Conservation (phyloP, 257 asterid species). For the Galeopsis tetrahit region DNA sequence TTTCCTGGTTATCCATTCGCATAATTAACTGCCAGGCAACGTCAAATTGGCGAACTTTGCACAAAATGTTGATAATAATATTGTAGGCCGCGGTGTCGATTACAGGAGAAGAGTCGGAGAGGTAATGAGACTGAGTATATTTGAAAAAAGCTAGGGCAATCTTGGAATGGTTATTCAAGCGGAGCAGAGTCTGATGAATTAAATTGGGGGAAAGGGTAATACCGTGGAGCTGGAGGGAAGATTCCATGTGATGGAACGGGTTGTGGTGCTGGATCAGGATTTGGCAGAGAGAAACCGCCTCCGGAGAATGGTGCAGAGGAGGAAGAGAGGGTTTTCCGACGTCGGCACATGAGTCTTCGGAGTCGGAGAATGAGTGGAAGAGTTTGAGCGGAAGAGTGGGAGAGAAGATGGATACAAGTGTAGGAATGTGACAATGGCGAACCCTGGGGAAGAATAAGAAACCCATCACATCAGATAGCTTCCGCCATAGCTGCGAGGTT, state of each 20-base stretch:
- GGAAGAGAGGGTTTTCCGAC: slow-evolving; percentile 49
- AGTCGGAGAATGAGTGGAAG: slow-evolving; percentile 44
- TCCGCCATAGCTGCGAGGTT: slow-evolving; percentile 11
- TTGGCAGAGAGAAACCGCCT: slow-evolving; percentile 72
- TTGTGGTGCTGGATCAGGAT: slow-evolving; percentile 79
- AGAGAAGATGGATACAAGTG: neutral
- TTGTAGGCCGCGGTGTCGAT: slow-evolving; percentile 69
- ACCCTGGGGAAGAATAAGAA: slow-evolving; percentile 29
- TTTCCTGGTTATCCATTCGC: slow-evolving; percentile 57
- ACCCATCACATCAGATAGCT: slow-evolving; percentile 14
- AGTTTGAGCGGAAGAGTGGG: slow-evolving; percentile 22
- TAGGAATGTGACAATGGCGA: slow-evolving; percentile 24
- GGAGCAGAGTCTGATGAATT: slow-evolving; percentile 85
- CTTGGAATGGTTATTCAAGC: slow-evolving; percentile 70
- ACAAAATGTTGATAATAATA: slow-evolving; percentile 63
- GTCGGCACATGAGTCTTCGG: slow-evolving; percentile 35
- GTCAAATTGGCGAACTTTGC: slow-evolving; percentile 83
- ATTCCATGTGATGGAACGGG: slow-evolving; percentile 90
- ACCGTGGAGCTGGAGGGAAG: slow-evolving; percentile 79
- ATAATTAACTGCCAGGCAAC: slow-evolving; percentile 82
- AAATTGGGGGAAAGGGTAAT: slow-evolving; percentile 57
- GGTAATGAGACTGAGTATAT: slow-evolving; percentile 45
- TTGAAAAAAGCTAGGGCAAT: slow-evolving; percentile 84
- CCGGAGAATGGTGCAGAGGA: slow-evolving; percentile 54
- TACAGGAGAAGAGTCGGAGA: slow-evolving; percentile 31